Evolutionary conservation across 139 green algal genomes (phyloP), one percentile per base, ranked within the genome.

Genomic region (Closterium sp.): DNA sequence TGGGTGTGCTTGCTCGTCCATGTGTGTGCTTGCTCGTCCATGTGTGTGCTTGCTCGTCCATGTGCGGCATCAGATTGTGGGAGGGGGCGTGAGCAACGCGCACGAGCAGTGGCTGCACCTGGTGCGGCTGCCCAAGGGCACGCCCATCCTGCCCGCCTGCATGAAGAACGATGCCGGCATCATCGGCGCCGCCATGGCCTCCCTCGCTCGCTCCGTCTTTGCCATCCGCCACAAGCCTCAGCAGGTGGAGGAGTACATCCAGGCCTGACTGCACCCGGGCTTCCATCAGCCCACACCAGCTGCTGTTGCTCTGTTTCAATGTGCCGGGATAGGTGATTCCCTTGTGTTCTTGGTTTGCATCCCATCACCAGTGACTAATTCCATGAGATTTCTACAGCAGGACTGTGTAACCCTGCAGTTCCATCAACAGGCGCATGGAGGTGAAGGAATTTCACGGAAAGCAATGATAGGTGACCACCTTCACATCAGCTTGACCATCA

Each of bases 161-260:
- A 90, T 90, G 89, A 34, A 38, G 25, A 92, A 92, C 83, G 89
- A 92, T 36, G 89, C 89, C 83, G 89, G 89, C 83, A 92, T 92
- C 43, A 33, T 92, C 4, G 89, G 89, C 16, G 89, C 89, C 0
- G 89, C 89, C 34, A 32, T 92, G 33, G 89, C 89, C 12, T 84
- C 88, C 3, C 81, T 91, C 8, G 88, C 88, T 1, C 36, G 88
- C 33, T 84, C 88, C 25, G 88, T 84, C 64, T 91, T 66, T 34
- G 88, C 35, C 76, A n/a, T 34, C 31, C 89, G 66, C 19, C 30
- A 91, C 33, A 34, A 89, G 38, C 88, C 88, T 28, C 88, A 89
- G 88, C 88, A 91, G 43, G 88, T 91, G 30, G 64, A 91, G n/a
- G 38, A 87, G 55, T 84, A 89, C 86, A 86, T 86, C 31, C 55